phyloP scores from a whole-genome alignment of 73 alveolate genomes.

The Diophrys sp. region DNA sequence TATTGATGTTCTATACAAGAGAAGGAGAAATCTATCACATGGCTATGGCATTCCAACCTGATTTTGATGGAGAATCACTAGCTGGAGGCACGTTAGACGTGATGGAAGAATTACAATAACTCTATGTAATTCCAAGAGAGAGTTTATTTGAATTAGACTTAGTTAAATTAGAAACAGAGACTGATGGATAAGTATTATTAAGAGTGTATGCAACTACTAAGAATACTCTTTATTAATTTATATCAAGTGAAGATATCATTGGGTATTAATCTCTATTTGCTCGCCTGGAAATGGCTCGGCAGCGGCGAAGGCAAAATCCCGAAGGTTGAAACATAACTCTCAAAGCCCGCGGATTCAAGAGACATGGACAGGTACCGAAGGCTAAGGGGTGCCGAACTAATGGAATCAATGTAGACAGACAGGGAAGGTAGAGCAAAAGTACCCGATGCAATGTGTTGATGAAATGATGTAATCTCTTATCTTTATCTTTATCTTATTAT shows the following conservation, averaged over 20 bases:
- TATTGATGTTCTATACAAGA: background rate
- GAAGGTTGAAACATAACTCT: too few relatives aligned
- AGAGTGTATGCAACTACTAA: background rate
- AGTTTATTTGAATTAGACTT: background rate
- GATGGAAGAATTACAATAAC: background rate
- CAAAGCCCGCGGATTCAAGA: too few relatives aligned
- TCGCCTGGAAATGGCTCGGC: too few relatives aligned
- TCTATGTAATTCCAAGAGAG: background rate
- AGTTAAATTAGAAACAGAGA: background rate
- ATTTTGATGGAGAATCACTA: background rate
- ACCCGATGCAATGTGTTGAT: too few relatives aligned
- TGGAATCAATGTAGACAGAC: too few relatives aligned
- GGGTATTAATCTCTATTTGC: background rate
- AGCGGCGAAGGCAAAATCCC: too few relatives aligned
- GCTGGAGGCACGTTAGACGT: background rate
- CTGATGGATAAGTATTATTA: background rate
- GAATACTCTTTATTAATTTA: too few relatives aligned
- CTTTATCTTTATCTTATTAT: too few relatives aligned
- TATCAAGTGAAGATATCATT: background rate
- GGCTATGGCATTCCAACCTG: background rate
- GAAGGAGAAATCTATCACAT: background rate
- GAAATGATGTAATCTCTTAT: too few relatives aligned
- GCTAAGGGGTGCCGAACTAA: too few relatives aligned
- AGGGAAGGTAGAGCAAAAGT: too few relatives aligned
- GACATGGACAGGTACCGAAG: too few relatives aligned